Evolutionary conservation across 352 stramenopile species (phyloP).

Genomic region (Pythium aphanidermatum): DNA sequence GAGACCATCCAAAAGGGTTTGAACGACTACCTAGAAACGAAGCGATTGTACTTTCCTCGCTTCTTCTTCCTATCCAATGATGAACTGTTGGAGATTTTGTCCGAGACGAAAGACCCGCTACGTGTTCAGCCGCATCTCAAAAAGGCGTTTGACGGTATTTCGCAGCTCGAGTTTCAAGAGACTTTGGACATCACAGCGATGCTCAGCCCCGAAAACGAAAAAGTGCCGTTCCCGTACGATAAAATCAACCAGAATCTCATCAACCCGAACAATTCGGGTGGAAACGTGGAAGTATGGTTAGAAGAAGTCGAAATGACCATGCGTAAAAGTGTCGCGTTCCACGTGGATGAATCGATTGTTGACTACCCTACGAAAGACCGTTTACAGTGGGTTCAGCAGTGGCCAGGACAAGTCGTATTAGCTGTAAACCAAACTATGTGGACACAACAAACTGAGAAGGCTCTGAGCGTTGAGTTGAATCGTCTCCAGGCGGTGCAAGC

Average conservation of each 20-base stretch:
- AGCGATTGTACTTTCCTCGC: slow-evolving; percentile 89
- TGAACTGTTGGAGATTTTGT: slow-evolving; percentile 91
- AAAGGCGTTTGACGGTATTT: slow-evolving; percentile 93
- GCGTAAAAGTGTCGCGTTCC: slow-evolving; percentile 72
- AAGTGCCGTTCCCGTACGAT: slow-evolving; percentile 85
- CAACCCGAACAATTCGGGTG: slow-evolving; percentile 91
- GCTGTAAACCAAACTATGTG: slow-evolving; percentile 92
- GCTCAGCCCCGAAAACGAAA: slow-evolving; percentile 83
- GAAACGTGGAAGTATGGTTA: slow-evolving; percentile 91
- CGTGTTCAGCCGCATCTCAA: slow-evolving; percentile 94
- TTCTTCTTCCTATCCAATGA: slow-evolving; percentile 96
- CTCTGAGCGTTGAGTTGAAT: slow-evolving; percentile 28
- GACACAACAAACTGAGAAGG: slow-evolving; percentile 81
- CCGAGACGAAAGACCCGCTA: slow-evolving; percentile 90
- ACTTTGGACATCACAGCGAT: slow-evolving; percentile 92
- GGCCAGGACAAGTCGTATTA: slow-evolving; percentile 91
- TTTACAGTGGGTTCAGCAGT: slow-evolving; percentile 89
- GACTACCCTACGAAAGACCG: slow-evolving; percentile 87
- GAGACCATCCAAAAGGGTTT: slow-evolving; percentile 93
- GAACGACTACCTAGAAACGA: slow-evolving; percentile 93
- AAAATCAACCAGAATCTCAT: slow-evolving; percentile 86
- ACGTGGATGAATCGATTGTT: slow-evolving; percentile 79
- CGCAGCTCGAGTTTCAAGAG: slow-evolving; percentile 88
- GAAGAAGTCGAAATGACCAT: slow-evolving; percentile 84
- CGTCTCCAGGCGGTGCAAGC: slow-evolving; percentile 37